phyloP scores from a whole-genome alignment of 2,329 filamentous ascomycete species.

The Fusarium stilboides region DNA sequence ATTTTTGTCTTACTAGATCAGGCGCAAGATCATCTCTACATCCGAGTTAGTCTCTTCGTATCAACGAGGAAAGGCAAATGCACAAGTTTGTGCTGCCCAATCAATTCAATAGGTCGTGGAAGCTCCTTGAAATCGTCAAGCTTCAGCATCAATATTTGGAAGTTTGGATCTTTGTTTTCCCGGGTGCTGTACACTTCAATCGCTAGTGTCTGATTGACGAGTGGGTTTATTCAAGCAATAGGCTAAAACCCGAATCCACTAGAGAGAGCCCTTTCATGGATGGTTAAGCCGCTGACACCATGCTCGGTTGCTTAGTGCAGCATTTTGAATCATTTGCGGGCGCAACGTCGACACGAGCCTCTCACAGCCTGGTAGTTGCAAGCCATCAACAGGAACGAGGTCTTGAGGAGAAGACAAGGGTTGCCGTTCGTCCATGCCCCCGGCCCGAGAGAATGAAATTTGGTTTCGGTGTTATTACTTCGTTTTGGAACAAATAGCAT shows the following conservation, averaged over 20 bases:
- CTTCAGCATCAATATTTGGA: conserved; percentile 13
- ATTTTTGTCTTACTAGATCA: not conserved
- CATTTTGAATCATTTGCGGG: conserved; percentile 50
- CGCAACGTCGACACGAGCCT: conserved; percentile 47
- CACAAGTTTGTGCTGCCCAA: not conserved
- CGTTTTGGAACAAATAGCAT: conserved; percentile 13
- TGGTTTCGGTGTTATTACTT: conserved; percentile 30
- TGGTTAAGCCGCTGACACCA: conserved; percentile 47
- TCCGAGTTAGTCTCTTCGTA: not conserved
- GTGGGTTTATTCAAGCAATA: conserved; percentile 29
- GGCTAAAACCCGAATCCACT: conserved; percentile 41
- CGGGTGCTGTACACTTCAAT: conserved; percentile 6
- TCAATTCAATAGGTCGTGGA: not conserved
- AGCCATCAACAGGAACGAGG: conserved; percentile 39
- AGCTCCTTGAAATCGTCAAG: not conserved
- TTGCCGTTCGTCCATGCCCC: conserved; percentile 24
- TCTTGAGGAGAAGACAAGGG: conserved; percentile 33
- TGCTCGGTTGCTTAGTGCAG: conserved; percentile 44
- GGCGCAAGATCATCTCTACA: not conserved
- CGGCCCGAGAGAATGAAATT: conserved; percentile 30
- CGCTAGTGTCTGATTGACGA: conserved; percentile 5
- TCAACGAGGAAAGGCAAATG: not conserved
- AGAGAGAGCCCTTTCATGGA: conserved; percentile 17
- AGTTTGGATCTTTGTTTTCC: conserved; percentile 41
- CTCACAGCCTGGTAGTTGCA: conserved; percentile 35